These are phyloP conservation scores for Starmerella scarabaei DNA, from an alignment of 805 yeast species.

Conservation along the genomic window DNA sequence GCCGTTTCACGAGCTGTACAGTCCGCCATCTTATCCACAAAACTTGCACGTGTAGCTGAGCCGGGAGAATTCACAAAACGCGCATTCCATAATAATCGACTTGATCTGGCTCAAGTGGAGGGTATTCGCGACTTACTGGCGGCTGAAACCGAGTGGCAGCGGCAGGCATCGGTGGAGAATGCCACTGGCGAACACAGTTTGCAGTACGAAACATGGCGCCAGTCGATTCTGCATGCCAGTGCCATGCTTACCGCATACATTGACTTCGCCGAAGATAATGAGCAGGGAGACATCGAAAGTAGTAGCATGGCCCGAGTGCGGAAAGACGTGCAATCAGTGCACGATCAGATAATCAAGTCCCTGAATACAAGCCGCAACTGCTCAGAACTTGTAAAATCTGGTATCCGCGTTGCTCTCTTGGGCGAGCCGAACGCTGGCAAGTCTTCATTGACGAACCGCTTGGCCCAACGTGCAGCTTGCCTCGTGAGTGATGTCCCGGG, in stretches of 20 bases:
- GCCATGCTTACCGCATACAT: slow-evolving; percentile 77
- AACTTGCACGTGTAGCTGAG: slow-evolving; percentile 64
- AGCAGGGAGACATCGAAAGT: background rate
- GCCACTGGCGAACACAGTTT: slow-evolving; percentile 54
- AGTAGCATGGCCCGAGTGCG: background rate
- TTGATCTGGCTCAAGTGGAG: slow-evolving; percentile 82
- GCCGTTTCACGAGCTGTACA: slow-evolving; percentile 67
- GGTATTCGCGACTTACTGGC: slow-evolving; percentile 80
- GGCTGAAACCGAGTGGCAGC: slow-evolving; percentile 85
- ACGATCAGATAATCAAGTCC: slow-evolving; percentile 30
- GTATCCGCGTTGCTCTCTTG: slow-evolving; percentile 57
- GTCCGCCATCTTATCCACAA: slow-evolving; percentile 36
- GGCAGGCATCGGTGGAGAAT: slow-evolving; percentile 59
- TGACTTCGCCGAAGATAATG: slow-evolving; percentile 87
- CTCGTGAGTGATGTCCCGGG: slow-evolving; percentile 88
- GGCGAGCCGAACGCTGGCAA: slow-evolving; percentile 98
- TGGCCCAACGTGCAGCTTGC: slow-evolving; percentile 71
- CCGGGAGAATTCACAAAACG: slow-evolving; percentile 85
- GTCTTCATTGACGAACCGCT: slow-evolving; percentile 65
- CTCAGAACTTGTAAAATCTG: slow-evolving; percentile 48
- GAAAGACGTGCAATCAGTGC: slow-evolving; percentile 29
- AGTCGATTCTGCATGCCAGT: slow-evolving; percentile 45
- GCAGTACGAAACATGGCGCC: slow-evolving; percentile 54
- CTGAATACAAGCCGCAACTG: slow-evolving; percentile 6
- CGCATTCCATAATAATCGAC: slow-evolving; percentile 70